Base-by-base conservation (phyloP, 306 rosid species). In the Trifolium dubium region DNA sequence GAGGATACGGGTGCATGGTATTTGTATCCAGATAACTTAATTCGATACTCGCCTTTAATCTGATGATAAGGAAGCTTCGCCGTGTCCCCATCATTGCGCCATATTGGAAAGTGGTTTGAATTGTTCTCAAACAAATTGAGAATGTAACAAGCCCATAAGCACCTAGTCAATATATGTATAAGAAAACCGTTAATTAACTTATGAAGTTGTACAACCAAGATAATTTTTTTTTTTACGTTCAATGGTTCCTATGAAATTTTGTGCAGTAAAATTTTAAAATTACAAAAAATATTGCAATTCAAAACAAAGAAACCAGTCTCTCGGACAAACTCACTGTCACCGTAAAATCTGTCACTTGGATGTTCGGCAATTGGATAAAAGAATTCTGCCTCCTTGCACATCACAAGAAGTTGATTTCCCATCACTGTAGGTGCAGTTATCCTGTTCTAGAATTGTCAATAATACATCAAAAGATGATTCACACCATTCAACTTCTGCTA, bases 321-420 rank as follows among this genome's bases (percentile, higher is more conserved):
- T 70, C 35, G 37, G 43, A 72, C 63, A 64, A 75, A 72, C 93
- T 88, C 83, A 92, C 98, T n/a, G n/a, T n/a, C n/a, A n/a, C n/a
- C 79, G 99, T 92, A 75, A 95, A 95, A 80, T 95, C 99, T 5
- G 99, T 95, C 77, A 92, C 99, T 84, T 90, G 89, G 71, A 94
- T 81, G 55, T 92, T 83, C 92, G 67, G 96, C 96, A 58, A 94
- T n/a, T n/a, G n/a, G n/a, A n/a, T n/a, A n/a, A n/a, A n/a, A n/a
- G n/a, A n/a, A n/a, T n/a, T n/a, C n/a, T n/a, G n/a, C n/a, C n/a
- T n/a, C n/a, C n/a, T n/a, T n/a, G n/a, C n/a, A n/a, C n/a, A n/a
- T n/a, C 72, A 66, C 99, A 92, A 1, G 99, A 95, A 69, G 99
- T 79, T 75, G 96, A 95, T 69, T 87, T 86, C 67, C 99, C 98